Evolutionary conservation across 148 eudicot species (phyloP).

Genomic region (Pharnaceum exiguum): DNA sequence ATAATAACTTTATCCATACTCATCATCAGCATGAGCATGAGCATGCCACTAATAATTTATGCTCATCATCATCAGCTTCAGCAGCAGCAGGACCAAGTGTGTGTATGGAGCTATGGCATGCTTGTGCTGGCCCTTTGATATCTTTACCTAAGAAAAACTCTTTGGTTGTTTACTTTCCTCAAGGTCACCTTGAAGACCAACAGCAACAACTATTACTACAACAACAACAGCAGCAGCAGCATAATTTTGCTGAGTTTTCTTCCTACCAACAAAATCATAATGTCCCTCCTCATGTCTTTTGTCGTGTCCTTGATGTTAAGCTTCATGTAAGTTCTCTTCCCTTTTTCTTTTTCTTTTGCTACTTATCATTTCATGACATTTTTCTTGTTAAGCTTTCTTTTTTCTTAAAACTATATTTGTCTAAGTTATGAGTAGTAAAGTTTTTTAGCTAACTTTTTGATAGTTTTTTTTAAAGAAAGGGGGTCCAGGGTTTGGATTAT

Average conservation of each 20-base stretch:
- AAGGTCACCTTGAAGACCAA: slow-evolving; percentile 68
- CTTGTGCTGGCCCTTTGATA: slow-evolving; percentile 86
- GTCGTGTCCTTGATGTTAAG: slow-evolving; percentile 87
- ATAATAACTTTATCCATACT: slow-evolving; percentile 2
- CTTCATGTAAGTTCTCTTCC: slow-evolving; percentile 64
- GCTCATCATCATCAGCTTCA: slow-evolving; percentile 23
- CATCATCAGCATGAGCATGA: slow-evolving; percentile 33
- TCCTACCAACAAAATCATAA: slow-evolving; percentile 15
- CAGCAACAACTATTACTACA: slow-evolving; percentile 26
- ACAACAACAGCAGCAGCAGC: slow-evolving; percentile 23
- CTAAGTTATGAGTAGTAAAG: too few relatives aligned
- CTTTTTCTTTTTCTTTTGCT: neutral
- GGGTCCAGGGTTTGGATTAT: slow-evolving; percentile 7
- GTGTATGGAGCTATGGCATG: slow-evolving; percentile 99
- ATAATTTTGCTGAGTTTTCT: slow-evolving; percentile 37
- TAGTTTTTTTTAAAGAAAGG: slow-evolving; percentile 6
- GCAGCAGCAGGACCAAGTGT: slow-evolving; percentile 25
- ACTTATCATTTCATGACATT: neutral
- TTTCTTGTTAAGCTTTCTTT: neutral
- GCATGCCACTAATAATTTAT: too few relatives aligned
- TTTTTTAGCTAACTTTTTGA: too few relatives aligned
- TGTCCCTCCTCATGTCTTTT: slow-evolving; percentile 87
- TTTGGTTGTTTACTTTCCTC: slow-evolving; percentile 80
- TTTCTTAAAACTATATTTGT: slow-evolving; percentile 1
- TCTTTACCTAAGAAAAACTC: slow-evolving; percentile 80